Base-by-base conservation (phyloP, 176 grass and related monocot genomes). In the Oropetium thomaeum region DNA sequence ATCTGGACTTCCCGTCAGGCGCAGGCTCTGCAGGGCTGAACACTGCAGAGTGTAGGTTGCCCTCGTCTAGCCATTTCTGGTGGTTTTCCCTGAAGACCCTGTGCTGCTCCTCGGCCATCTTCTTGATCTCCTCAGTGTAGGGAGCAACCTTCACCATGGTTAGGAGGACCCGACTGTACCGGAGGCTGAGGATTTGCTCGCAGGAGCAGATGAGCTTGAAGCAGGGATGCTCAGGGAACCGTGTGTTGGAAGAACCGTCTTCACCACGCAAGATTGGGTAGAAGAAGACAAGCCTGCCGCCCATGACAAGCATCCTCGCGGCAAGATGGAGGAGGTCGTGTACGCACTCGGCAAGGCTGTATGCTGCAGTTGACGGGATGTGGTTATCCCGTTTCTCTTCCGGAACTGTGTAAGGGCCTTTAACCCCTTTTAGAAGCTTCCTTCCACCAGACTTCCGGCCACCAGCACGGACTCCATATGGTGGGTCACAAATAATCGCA, bases 381-480 rank as follows among this genome's bases (percentile, higher is more conserved):
- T 98, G 95, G 51, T 69, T 90, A 39, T 61, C 68, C 65, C 96
- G 81, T 91, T 98, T 98, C 58, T 85, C 91, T 3, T 94, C 91
- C 5, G 95, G 96, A 81, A 98, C 91, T 63, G 89, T 89, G 63
- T 98, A 98, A 16, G 95, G 89, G 54, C 71, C 71, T 47, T 94
- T 76, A 31, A 55, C 25, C 8, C 95, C 95, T 82, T 92, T 98
- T 11, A 94, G 40, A 20, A 94, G 70, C 81, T 98, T 94, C 47
- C 91, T 60, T 16, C 95, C 95, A 45, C 95, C 95, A 0, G 95
- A 94, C 53, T 98, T 98, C 15, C 89, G 89, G 43, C 95, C 95
- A 45, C 95, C 95, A 70, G 91, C 95, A 30, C 95, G 91, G 10
- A 98, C 95, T 28, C 95, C 95, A 72, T 98, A 98, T 51, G 95